Conservation (phyloP, 177 flowering plant genomes). For the Vitis hybrid region DNA sequence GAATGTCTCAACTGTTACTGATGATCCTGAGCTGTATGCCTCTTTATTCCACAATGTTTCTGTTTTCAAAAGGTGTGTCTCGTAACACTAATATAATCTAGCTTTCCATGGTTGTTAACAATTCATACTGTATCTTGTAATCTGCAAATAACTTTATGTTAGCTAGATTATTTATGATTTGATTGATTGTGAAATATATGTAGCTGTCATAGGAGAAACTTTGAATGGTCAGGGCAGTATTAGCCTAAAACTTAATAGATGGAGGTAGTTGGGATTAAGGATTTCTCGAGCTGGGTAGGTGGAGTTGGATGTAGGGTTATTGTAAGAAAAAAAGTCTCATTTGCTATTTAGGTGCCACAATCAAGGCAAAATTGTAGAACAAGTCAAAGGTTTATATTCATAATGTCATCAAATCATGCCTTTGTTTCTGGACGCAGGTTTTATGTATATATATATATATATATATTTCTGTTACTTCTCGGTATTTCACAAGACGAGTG, state of each 20-base stretch:
- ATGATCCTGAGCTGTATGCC: constrained; percentile 70
- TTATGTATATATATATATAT: too few species aligned
- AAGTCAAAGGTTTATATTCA: not conserved
- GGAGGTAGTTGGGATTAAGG: too few species aligned
- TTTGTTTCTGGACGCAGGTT: not conserved
- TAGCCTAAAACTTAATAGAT: too few species aligned
- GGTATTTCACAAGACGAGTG: too few species aligned
- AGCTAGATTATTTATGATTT: too few species aligned
- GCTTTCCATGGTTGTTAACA: not conserved
- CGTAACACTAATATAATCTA: not conserved
- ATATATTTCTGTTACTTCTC: too few species aligned
- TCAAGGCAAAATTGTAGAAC: not conserved
- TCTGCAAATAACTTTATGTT: too few species aligned
- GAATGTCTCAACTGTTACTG: constrained; percentile 38
- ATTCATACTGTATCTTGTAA: not conserved
- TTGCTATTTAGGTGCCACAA: not conserved
- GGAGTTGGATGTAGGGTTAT: not conserved
- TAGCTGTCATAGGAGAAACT: too few species aligned
- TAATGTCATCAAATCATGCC: not conserved
- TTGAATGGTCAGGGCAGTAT: too few species aligned
- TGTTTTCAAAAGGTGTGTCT: constrained; percentile 63
- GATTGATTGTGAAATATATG: too few species aligned
- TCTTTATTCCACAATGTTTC: constrained; percentile 76
- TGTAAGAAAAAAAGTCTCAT: not conserved
- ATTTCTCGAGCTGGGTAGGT: too few species aligned